Evolutionary conservation across 78 protist genomes (phyloP).

Genomic region (Tieghemostelium lacteum): DNA sequence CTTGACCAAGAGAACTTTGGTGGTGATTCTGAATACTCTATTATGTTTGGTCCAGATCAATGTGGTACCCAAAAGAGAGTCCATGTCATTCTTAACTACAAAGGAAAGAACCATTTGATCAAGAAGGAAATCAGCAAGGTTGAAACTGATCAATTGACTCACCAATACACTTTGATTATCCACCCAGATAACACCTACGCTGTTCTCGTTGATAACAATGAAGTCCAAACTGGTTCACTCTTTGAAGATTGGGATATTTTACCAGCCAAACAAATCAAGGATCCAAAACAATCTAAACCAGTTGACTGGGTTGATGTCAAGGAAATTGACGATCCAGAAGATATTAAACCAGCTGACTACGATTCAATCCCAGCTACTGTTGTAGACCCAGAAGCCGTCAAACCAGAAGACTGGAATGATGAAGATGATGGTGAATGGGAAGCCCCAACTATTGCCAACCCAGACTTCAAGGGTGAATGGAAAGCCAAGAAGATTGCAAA

Average conservation of each 20-base stretch:
- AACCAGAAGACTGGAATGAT: slow-evolving; percentile 99
- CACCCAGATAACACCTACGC: slow-evolving; percentile 96
- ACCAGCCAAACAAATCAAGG: slow-evolving; percentile 92
- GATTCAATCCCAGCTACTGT: slow-evolving; percentile 93
- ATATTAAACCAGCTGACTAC: slow-evolving; percentile 94
- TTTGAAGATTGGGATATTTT: slow-evolving; percentile 93
- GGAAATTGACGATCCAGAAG: slow-evolving; percentile 94
- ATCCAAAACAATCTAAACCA: slow-evolving; percentile 94
- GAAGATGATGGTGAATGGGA: slow-evolving; percentile 99
- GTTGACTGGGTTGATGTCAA: slow-evolving; percentile 97
- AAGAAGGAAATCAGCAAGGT: slow-evolving; percentile 85
- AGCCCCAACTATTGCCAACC: slow-evolving; percentile 97
- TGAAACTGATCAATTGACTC: slow-evolving; percentile 94
- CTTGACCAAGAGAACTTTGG: slow-evolving; percentile 81
- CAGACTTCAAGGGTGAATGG: slow-evolving; percentile 97
- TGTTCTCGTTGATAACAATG: slow-evolving; percentile 91
- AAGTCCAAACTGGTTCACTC: slow-evolving; percentile 90
- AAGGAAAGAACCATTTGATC: slow-evolving; percentile 90
- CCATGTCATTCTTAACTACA: slow-evolving; percentile 95
- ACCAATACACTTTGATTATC: slow-evolving; percentile 98
- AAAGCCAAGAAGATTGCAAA: slow-evolving; percentile 92
- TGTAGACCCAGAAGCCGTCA: slow-evolving; percentile 94
- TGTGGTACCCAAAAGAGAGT: slow-evolving; percentile 90
- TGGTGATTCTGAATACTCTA: slow-evolving; percentile 92
- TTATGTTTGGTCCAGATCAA: slow-evolving; percentile 98